Evolutionary conservation across 805 yeast genomes (phyloP).

Genomic region (Lipomyces sp.): DNA sequence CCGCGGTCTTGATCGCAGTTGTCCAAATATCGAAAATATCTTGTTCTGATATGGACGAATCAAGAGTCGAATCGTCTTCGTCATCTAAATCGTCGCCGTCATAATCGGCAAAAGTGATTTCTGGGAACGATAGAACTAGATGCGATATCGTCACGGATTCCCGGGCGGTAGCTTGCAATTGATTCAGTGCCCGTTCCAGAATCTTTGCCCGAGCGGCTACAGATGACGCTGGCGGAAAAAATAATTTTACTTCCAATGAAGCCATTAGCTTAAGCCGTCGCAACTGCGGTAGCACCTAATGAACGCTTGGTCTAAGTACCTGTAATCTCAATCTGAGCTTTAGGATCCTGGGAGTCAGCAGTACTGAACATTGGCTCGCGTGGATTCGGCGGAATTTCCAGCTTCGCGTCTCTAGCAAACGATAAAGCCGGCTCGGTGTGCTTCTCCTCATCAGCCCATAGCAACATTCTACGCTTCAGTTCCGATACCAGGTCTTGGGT

Average conservation of each 20-base stretch:
- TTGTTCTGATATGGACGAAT: background rate
- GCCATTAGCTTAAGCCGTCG: background rate
- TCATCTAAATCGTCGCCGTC: conserved; percentile 37
- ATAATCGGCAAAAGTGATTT: conserved; percentile 42
- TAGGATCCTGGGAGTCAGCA: conserved; percentile 11
- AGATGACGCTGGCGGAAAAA: conserved; percentile 24
- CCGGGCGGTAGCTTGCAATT: conserved; percentile 19
- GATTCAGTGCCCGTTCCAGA: conserved; percentile 17
- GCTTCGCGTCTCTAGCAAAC: background rate
- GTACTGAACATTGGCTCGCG: conserved; percentile 25
- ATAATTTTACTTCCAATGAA: conserved; percentile 29
- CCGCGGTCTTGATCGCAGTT: conserved; percentile 27
- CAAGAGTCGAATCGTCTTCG: conserved; percentile 10
- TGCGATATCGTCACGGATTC: conserved; percentile 12
- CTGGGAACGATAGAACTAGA: conserved; percentile 42
- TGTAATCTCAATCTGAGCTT: conserved; percentile 20
- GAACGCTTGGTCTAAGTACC: conserved; percentile 8
- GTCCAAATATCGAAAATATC: conserved; percentile 38
- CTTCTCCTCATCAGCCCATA: conserved; percentile 23
- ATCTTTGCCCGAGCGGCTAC: conserved; percentile 20
- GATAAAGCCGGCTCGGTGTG: background rate
- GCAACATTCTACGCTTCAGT: conserved; percentile 20
- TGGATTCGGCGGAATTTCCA: conserved; percentile 24
- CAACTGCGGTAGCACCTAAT: background rate
- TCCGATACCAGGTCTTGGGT: conserved; percentile 17